Conservation (phyloP, 495 filamentous ascomycete genomes). For the Podospora pseudoanserina region DNA sequence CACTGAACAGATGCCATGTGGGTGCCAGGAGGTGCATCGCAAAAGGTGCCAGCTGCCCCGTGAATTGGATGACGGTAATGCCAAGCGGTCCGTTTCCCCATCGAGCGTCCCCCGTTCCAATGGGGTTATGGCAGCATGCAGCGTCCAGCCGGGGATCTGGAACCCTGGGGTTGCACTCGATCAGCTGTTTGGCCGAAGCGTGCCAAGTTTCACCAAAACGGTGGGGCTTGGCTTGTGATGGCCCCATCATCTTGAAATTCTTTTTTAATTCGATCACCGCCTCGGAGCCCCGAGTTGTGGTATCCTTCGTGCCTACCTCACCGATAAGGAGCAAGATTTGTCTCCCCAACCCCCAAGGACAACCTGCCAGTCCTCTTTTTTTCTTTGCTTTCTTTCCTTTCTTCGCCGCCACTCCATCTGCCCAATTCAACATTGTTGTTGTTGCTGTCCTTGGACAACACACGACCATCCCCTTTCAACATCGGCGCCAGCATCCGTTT, state of each 20-base stretch:
- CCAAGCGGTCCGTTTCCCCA: conserved; percentile 4
- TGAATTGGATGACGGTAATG: conserved; percentile 5
- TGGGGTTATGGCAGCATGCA: not conserved
- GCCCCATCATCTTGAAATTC: conserved; percentile 19
- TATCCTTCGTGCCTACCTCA: not conserved
- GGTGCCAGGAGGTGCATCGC: too few relatives aligned
- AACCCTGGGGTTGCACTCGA: not conserved
- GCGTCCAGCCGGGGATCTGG: not conserved
- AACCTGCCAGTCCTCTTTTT: not conserved
- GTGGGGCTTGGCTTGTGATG: conserved; percentile 8
- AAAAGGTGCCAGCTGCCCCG: not conserved
- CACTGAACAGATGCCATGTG: not conserved
- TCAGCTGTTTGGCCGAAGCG: not conserved
- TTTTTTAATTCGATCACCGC: conserved; percentile 25
- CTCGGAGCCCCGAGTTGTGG: conserved; percentile 1
- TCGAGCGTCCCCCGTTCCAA: not conserved
- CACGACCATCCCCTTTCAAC: not conserved
- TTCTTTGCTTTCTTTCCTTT: conserved; percentile 3
- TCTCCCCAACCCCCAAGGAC: not conserved
- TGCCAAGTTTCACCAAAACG: conserved; percentile 6
- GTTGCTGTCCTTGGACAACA: not conserved
- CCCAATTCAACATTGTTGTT: conserved; percentile 24
- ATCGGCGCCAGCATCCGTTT: not conserved
- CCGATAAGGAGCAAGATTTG: not conserved
- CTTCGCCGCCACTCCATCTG: not conserved